A percentile compares a stretch with the other conserved stretches of the same genome.
Evolutionary conservation across 1,284 basidiomycete genomes (phyloP).

Genomic region (Trichosporon ovoides): DNA sequence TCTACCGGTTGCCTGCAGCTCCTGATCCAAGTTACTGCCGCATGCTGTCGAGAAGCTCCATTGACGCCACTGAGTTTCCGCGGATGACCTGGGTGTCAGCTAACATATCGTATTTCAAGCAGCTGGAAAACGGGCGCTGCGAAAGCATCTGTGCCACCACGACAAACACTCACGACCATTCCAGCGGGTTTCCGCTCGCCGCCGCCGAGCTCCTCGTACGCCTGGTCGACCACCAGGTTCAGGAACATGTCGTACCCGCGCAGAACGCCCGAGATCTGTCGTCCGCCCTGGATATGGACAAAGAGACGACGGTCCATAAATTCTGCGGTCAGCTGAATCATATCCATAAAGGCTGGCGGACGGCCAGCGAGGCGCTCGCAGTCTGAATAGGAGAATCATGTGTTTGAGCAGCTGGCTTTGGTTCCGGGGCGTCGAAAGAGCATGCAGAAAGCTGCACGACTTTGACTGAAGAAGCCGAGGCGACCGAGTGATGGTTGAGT

Average conservation of each 20-base stretch:
- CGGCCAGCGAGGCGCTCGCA: no score
- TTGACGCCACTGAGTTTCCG: constrained; percentile 84
- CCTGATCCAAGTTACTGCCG: constrained; percentile 11
- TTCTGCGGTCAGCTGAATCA: constrained; percentile 49
- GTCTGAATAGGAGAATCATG: no score
- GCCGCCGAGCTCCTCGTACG: constrained; percentile 80
- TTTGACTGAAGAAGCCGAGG: no score
- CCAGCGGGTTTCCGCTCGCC: constrained; percentile 87
- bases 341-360: no score
- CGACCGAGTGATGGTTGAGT: no score
- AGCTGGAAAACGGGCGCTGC: neutral
- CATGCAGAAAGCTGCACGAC: no score
- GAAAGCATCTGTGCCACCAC: neutral
- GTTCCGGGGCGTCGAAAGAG: no score
- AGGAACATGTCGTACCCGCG: constrained; percentile 98
- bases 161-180: constrained; percentile 65
- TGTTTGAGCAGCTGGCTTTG: no score
- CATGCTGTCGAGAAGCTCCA: constrained; percentile 48
- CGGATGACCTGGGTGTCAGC: constrained; percentile 68
- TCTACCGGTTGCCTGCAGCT: neutral
- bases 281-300: constrained; percentile 90
- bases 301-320: constrained; percentile 99
- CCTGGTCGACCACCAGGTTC: constrained; percentile 95
- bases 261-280: constrained; percentile 90
- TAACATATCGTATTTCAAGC: neutral